A percentile compares a stretch with the other conserved stretches of the same genome.
These are phyloP conservation scores for Tilletia indica DNA, from an alignment of 1,284 basidiomycete species.

Conservation along the genomic window DNA sequence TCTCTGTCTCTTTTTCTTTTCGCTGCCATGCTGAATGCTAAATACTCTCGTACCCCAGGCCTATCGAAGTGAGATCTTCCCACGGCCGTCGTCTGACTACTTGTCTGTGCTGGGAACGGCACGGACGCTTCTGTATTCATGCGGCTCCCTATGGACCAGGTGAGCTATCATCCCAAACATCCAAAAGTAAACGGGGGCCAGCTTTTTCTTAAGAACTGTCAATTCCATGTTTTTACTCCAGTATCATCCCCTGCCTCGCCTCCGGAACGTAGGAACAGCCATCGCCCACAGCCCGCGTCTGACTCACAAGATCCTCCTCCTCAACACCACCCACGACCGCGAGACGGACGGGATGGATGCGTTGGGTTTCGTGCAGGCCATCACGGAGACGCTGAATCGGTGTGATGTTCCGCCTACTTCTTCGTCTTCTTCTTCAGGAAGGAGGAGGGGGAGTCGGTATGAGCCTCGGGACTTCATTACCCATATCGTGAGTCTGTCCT, in stretches of 20 bases:
- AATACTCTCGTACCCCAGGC: constrained; percentile 21
- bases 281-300: constrained; percentile 75
- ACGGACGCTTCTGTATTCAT: constrained; percentile 80
- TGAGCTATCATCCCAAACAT: neutral
- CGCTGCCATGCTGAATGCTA: neutral
- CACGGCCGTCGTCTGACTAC: constrained; percentile 79
- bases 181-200: too few relatives aligned
- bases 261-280: constrained; percentile 75
- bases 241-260: constrained; percentile 84
- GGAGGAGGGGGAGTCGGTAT: constrained; percentile 23
- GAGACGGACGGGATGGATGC: constrained; percentile 85
- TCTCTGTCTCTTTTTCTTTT: neutral
- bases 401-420: constrained; percentile 55
- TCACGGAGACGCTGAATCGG: constrained; percentile 26
- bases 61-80: constrained; percentile 70
- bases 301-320: constrained; percentile 76
- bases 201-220: too few relatives aligned
- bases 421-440: constrained; percentile 62
- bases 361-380: constrained; percentile 71
- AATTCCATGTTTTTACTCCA: constrained; percentile 12
- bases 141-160: constrained; percentile 64
- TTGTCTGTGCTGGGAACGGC: constrained; percentile 67
- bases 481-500: constrained; percentile 61
- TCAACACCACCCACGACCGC: constrained; percentile 84
- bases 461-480: constrained; percentile 62